These are phyloP conservation scores for Marasmius oreades DNA, from an alignment of 1,284 basidiomycete genomes.

Conservation along the genomic window DNA sequence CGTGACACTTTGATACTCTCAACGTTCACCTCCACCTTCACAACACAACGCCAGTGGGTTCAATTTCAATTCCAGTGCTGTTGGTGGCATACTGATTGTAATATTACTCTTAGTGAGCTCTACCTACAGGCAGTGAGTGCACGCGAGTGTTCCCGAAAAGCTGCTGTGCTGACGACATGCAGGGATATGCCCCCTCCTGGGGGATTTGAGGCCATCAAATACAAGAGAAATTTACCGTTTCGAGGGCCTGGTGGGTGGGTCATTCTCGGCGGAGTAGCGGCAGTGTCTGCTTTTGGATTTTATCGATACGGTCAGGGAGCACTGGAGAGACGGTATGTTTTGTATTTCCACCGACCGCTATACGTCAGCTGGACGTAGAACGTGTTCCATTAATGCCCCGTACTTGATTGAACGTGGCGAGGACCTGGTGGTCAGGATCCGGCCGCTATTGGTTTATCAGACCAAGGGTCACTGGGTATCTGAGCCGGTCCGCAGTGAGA, in stretches of 20 bases:
- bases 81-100: too few relatives aligned
- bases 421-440: constrained; percentile 45
- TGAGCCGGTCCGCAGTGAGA: constrained; percentile 35
- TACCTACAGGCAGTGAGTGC: constrained; percentile 64
- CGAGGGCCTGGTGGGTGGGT: constrained; percentile 87
- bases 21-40: not conserved
- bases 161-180: not conserved
- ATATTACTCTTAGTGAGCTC: constrained; percentile 71
- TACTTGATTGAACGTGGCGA: constrained; percentile 59
- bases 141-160: not conserved
- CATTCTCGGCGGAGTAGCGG: constrained; percentile 83
- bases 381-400: constrained; percentile 50
- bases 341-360: constrained; percentile 20
- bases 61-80: too few relatives aligned
- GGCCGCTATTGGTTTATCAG: constrained; percentile 41
- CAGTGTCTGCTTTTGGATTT: constrained; percentile 90
- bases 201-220: constrained; percentile 91
- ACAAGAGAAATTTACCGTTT: constrained; percentile 94
- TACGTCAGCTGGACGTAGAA: constrained; percentile 59
- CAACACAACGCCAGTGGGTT: too few relatives aligned
- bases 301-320: constrained; percentile 90
- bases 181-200: constrained; percentile 96
- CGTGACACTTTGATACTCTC: too few relatives aligned
- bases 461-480: constrained; percentile 23
- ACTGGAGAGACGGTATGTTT: constrained; percentile 83